Conservation (phyloP, 2,329 filamentous ascomycete species). For the Samsoniella hepiali region DNA sequence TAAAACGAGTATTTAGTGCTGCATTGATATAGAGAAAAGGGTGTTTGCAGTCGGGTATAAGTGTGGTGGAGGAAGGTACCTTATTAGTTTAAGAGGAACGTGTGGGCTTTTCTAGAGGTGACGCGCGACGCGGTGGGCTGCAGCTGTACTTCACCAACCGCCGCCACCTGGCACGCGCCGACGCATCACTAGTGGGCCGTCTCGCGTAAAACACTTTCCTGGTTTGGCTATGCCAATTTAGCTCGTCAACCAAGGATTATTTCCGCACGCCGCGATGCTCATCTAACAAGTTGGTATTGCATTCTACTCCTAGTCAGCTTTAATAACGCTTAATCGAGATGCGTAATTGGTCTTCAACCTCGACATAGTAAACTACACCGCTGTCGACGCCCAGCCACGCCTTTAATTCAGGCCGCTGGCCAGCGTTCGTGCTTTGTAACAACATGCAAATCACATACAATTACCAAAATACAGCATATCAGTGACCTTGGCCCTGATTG, state of each 20-base stretch:
- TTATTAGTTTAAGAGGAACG: neutral
- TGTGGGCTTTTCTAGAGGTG: slow-evolving; percentile 1
- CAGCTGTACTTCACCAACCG: neutral
- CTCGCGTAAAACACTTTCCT: slow-evolving; percentile 7
- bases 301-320: too few species aligned
- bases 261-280: neutral
- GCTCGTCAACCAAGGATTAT: neutral
- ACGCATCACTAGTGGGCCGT: slow-evolving; percentile 1
- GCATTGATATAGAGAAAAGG: neutral
- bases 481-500: too few species aligned
- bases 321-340: too few species aligned
- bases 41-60: neutral
- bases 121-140: slow-evolving; percentile 17
- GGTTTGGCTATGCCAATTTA: neutral
- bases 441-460: too few species aligned
- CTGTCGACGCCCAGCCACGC: too few species aligned
- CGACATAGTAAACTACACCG: too few species aligned
- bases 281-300: too few species aligned
- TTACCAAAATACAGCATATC: too few species aligned
- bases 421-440: too few species aligned
- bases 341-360: too few species aligned
- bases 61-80: neutral
- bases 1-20: neutral
- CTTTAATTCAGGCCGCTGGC: too few species aligned
- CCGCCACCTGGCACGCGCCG: slow-evolving; percentile 15